Evolutionary conservation across 768 basidiomycete species (phyloP), one percentile per base, ranked within the genome.

Genomic region (Mycena belliarum): DNA sequence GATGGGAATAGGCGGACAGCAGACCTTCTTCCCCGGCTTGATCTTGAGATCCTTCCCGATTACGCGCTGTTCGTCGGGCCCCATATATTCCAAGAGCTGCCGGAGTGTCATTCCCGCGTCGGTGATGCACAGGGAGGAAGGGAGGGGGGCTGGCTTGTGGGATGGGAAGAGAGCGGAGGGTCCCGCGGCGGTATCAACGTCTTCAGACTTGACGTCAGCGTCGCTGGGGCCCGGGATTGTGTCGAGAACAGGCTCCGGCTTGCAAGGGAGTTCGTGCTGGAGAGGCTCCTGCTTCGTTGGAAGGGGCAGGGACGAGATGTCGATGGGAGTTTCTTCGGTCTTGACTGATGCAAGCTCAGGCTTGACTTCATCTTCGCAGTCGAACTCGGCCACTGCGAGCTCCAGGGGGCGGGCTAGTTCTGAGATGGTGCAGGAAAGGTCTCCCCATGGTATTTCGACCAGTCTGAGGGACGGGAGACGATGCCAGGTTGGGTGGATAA

Each of bases 401-500:
- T 37, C 35, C 40, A 54, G 26, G 9, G 32, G 14, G 24, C 46
- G 33, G 6, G 35, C 48, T 15, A 59, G 47, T 24, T 59, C 57
- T 38, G 28, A 18, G n/a, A 59, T 59, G 1, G 47, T 11, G n/a
- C 23, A 29, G 2, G 41, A 7, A 32, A 59, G 23, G 25, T 59
- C 47, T 28, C 41, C 52, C 51, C 40, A 44, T 15, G 29, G 57
- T 21, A 49, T 35, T 4, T 53, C 52, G 41, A 54, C 47, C n/a
- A 8, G 20, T 44, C 45, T 21, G n/a, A 59, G 51, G n/a, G 23
- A 23, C 5, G 11, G 10, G n/a, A 59, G 46, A 23, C 57, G 51
- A 43, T 59, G 57, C 46, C 57, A 59, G 26, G 53, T 42, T 3
- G 57, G 52, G 32, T 59, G 45, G 25, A 44, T 49, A 20, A 23